Evolutionary conservation across 2,329 filamentous ascomycete species (phyloP).

Genomic region (Fusarium sarcochroum): DNA sequence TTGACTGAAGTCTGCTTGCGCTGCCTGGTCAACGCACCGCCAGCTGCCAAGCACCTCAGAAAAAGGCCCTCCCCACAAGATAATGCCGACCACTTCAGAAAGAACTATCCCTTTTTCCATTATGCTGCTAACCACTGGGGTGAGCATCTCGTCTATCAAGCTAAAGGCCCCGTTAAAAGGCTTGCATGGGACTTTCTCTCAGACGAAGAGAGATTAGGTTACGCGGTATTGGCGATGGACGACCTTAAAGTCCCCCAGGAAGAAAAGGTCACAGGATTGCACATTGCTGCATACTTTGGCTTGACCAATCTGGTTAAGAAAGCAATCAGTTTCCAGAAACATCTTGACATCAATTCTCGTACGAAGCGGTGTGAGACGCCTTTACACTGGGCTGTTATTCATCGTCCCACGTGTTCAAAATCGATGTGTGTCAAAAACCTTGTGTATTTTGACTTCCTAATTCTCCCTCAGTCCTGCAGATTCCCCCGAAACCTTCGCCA

Average conservation of each 20-base stretch:
- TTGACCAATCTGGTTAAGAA: neutral
- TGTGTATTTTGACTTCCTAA: too few relatives aligned
- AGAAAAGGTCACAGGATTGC: neutral
- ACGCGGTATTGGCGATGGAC: neutral
- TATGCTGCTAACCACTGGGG: neutral
- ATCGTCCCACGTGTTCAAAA: too few relatives aligned
- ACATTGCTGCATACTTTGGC: neutral
- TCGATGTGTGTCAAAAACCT: too few relatives aligned
- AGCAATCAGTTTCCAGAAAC: neutral
- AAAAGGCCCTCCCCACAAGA: neutral
- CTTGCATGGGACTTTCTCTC: neutral
- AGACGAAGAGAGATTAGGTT: neutral
- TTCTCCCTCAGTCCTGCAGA: too few relatives aligned
- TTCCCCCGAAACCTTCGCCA: too few relatives aligned
- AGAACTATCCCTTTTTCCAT: neutral
- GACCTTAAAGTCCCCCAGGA: neutral
- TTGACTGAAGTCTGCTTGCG: neutral
- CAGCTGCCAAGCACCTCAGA: neutral
- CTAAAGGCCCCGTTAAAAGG: neutral
- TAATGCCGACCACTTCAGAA: neutral
- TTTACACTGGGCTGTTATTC: neutral
- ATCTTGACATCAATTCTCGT: neutral
- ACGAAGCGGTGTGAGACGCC: neutral
- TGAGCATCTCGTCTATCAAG: neutral
- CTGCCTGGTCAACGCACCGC: neutral